A percentile compares a stretch with the other conserved stretches of the same genome.
Conservation (phyloP, 2,329 filamentous ascomycete genomes). For the Fusarium sp. region DNA sequence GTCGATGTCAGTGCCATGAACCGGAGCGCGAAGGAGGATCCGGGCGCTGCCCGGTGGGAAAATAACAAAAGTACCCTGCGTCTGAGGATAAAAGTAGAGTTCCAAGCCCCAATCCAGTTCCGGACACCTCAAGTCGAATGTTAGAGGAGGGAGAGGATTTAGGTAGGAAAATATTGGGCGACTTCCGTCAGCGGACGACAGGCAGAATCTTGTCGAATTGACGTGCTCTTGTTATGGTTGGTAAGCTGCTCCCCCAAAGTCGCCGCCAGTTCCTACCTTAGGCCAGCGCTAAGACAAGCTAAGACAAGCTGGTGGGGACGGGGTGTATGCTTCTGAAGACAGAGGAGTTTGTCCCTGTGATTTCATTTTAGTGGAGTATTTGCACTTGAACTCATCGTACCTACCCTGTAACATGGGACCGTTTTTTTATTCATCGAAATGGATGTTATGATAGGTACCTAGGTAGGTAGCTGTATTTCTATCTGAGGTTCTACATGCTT, state of each 20-base stretch:
- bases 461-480: neutral
- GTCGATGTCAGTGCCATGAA: slow-evolving; percentile 32
- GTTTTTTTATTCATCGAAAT: neutral
- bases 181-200: slow-evolving; percentile 33
- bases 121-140: slow-evolving; percentile 12
- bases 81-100: neutral
- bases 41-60: slow-evolving; percentile 18
- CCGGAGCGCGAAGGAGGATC: slow-evolving; percentile 9
- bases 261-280: slow-evolving; percentile 27
- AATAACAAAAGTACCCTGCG: neutral
- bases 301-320: slow-evolving; percentile 16
- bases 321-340: slow-evolving; percentile 7
- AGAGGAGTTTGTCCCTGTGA: slow-evolving; percentile 14
- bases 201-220: slow-evolving; percentile 36
- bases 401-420: neutral
- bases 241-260: slow-evolving; percentile 36
- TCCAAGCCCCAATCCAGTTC: slow-evolving; percentile 20
- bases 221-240: slow-evolving; percentile 31
- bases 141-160: slow-evolving; percentile 1
- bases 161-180: slow-evolving; percentile 12
- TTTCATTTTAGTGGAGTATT: neutral
- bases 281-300: slow-evolving; percentile 19
- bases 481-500: neutral
- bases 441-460: neutral
- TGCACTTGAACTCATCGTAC: neutral